These are phyloP conservation scores for Chiua sp. DNA, from an alignment of 1,284 basidiomycete species.

Conservation along the genomic window DNA sequence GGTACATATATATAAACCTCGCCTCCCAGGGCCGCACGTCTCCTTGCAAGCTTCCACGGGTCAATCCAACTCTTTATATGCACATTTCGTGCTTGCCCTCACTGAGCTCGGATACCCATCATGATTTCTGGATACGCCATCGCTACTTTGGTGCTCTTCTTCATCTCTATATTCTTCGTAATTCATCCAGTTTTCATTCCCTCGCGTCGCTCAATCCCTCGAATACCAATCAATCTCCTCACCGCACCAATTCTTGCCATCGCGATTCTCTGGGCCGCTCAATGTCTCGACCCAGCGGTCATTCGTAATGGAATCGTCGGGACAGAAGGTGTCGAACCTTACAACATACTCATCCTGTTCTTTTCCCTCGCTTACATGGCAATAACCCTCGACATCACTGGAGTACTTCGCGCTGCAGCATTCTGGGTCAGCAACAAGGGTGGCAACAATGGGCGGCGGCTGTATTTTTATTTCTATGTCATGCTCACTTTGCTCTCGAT, in stretches of 20 bases:
- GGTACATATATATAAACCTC: conserved; percentile 1
- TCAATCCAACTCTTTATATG: not conserved
- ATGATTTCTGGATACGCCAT: conserved; percentile 60
- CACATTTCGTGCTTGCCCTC: not conserved
- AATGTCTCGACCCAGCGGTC: conserved; percentile 69
- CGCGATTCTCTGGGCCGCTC: conserved; percentile 76
- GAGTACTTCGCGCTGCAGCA: conserved; percentile 86
- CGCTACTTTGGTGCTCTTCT: conserved; percentile 73
- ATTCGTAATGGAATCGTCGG: conserved; percentile 78
- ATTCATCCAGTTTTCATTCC: conserved; percentile 67
- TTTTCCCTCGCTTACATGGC: conserved; percentile 94
- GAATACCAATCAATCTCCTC: conserved; percentile 67
- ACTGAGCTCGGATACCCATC: not conserved
- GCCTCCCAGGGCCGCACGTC: too few species aligned
- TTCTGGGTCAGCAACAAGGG: conserved; percentile 87
- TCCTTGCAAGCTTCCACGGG: not conserved
- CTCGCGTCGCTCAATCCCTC: conserved; percentile 41
- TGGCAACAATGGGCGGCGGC: conserved; percentile 67
- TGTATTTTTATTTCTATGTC: conserved; percentile 82
- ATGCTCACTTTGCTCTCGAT: conserved; percentile 84
- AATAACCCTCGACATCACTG: conserved; percentile 90
- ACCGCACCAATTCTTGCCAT: conserved; percentile 84
- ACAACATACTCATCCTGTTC: conserved; percentile 94
- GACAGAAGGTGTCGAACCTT: conserved; percentile 81
- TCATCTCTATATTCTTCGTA: conserved; percentile 75